phyloP scores from a whole-genome alignment of 169 alveolate species.

The Cryptosporidium ubiquitum region DNA sequence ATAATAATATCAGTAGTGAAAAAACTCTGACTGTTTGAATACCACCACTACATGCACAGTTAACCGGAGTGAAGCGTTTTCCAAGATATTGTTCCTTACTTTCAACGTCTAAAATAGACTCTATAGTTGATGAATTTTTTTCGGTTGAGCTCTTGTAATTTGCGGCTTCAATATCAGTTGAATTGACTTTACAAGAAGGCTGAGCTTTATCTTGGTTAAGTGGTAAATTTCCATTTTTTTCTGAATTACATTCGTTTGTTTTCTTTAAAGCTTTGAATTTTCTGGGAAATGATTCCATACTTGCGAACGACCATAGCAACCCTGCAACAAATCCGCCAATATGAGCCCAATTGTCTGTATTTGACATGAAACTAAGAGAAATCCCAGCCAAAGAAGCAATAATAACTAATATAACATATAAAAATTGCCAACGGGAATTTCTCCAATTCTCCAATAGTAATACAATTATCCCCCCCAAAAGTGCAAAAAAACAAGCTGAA shows the following conservation, averaged over 20 bases:
- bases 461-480: constrained; percentile 66
- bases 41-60: constrained; percentile 63
- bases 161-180: constrained; percentile 42
- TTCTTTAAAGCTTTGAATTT: not conserved
- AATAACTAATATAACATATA: constrained; percentile 33
- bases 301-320: constrained; percentile 60
- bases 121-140: not conserved
- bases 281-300: constrained; percentile 53
- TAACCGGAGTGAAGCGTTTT: constrained; percentile 26
- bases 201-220: not conserved
- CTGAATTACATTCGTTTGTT: not conserved
- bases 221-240: not conserved
- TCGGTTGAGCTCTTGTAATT: not conserved
- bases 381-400: constrained; percentile 58
- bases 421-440: constrained; percentile 60
- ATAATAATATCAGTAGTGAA: constrained; percentile 20
- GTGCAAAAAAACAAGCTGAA: constrained; percentile 66
- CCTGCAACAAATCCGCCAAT: constrained; percentile 72
- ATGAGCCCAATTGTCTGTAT: constrained; percentile 75
- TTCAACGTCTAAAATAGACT: not conserved
- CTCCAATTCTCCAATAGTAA: constrained; percentile 66
- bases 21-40: constrained; percentile 52
- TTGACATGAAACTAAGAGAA: constrained; percentile 70
- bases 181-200: not conserved
- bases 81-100: not conserved